Evolutionary conservation across 148 eudicot genomes (phyloP), one percentile per base, ranked within the genome.

Genomic region (Pouteria glomerata): DNA sequence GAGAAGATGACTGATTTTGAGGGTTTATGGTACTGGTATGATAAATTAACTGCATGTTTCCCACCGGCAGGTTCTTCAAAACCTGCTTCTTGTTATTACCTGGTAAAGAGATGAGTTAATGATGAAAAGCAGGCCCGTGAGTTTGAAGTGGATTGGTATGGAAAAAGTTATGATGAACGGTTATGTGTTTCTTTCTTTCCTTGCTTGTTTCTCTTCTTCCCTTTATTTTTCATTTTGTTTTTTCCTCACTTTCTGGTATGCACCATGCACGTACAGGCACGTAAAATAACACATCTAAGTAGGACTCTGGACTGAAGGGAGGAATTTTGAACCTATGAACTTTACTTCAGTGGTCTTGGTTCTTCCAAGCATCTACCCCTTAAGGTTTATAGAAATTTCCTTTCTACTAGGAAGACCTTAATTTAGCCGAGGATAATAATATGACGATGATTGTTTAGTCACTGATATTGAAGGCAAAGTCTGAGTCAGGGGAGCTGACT

Each of bases 401-500:
- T 66, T 52, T 61, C 10, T 33, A 26, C 60, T 31, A 57, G 52
- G 12, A 29, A 15, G 37, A 19, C 33, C 26, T 63, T 26, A 34
- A 18, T 34, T 55, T 33, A 23, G 37, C 56, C 34, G 35, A 30
- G 52, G 27, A 31, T 71, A 31, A 14, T 68, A 63, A 50, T 53
- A n/a, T n/a, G n/a, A 37, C 27, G 27, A 30, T 69, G 42, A 29
- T 41, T 52, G 26, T 73, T 24, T 67, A 27, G 67, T 63, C 50
- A 61, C 85, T 89, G 95, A 57, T 82, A 45, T 58, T 68, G 67
- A 70, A 71, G 63, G 83, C 85, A 44, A 81, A 85, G 51, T 73
- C 76, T 63, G 87, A 90, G 69, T 70, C 79, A 11, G 84, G 80
- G 73, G 78, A 77, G 74, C 81, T 86, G 67, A 74, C 76, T 21